These are phyloP conservation scores for Citrullus amarus DNA, from an alignment of 306 rosid genomes.

Conservation along the genomic window DNA sequence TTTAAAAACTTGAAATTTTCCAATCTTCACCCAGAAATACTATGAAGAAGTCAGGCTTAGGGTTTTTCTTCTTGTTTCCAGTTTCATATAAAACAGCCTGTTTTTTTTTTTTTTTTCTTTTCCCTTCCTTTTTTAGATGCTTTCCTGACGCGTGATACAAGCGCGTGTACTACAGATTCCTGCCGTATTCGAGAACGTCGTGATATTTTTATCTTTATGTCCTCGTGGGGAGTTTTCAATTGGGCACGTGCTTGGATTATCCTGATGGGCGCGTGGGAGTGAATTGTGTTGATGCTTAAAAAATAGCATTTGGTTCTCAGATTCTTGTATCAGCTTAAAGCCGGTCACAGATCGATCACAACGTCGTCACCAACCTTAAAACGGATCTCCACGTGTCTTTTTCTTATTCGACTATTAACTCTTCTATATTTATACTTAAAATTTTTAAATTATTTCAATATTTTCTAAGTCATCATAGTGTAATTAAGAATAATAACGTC, in stretches of 20 bases:
- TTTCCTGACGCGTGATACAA: rapidly evolving
- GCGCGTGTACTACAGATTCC: conserved; percentile 2
- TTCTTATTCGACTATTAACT: not conserved
- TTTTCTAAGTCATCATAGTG: no score
- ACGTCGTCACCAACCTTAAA: conserved; percentile 47
- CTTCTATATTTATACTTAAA: not conserved
- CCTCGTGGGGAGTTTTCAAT: not conserved
- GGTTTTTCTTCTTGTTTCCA: conserved; percentile 44
- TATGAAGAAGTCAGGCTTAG: conserved; percentile 11
- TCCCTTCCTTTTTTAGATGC: not conserved
- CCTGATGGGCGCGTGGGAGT: not conserved
- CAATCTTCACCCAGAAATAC: conserved; percentile 25
- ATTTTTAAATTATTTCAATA: no score
- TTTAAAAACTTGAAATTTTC: not conserved
- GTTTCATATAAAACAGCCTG: conserved; percentile 30
- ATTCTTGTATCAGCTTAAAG: conserved; percentile 16
- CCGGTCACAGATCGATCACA: conserved; percentile 13
- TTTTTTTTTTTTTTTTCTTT: conserved; percentile 18
- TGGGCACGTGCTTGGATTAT: not conserved
- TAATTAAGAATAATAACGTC: no score
- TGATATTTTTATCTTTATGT: not conserved
- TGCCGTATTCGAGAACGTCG: rapidly evolving
- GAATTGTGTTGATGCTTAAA: not conserved
- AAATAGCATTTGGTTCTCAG: not conserved
- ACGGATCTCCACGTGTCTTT: conserved; percentile 31